Evolutionary conservation across 1,139 yeast species (phyloP).

Genomic region (Insectozyma bohioensis): DNA sequence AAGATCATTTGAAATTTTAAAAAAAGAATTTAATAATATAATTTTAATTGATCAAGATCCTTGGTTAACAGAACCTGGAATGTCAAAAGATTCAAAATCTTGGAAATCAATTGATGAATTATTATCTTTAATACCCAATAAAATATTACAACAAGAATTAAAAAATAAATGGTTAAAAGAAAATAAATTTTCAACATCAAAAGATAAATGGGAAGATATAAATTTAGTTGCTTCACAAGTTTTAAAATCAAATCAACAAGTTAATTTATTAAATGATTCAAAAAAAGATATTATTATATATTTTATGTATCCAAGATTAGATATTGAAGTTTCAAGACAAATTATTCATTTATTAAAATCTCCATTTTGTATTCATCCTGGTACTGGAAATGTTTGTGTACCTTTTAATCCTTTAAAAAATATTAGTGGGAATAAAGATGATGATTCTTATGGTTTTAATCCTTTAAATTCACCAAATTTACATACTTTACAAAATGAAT

Average conservation of each 20-base stretch:
- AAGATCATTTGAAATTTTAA: constrained; percentile 69
- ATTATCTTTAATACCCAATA: constrained; percentile 62
- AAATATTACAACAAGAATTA: constrained; percentile 53
- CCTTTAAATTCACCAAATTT: constrained; percentile 84
- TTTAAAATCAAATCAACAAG: constrained; percentile 42
- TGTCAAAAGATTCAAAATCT: constrained; percentile 20
- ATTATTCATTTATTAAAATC: constrained; percentile 90
- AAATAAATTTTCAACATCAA: constrained; percentile 29
- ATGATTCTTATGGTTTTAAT: constrained; percentile 60
- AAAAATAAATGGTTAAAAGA: constrained; percentile 44
- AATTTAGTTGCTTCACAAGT: constrained; percentile 53
- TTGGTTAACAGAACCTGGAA: constrained; percentile 43
- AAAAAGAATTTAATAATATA: constrained; percentile 59
- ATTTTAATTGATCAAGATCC: constrained; percentile 85
- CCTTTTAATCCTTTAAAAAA: constrained; percentile 68
- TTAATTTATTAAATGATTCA: constrained; percentile 58
- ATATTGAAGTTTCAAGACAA: constrained; percentile 88
- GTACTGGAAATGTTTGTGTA: constrained; percentile 96
- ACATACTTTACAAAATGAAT: constrained; percentile 55
- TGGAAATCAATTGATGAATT: constrained; percentile 52
- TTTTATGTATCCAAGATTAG: constrained; percentile 86
- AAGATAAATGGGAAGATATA: constrained; percentile 80
- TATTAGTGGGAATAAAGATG: constrained; percentile 32
- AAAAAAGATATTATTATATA: constrained; percentile 82
- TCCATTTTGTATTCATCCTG: constrained; percentile 98